Percentiles rank a stretch among this genome's conserved stretches.
Conservation (phyloP, 1,284 basidiomycete genomes). For the Cryptococcus jaspeensis region DNA sequence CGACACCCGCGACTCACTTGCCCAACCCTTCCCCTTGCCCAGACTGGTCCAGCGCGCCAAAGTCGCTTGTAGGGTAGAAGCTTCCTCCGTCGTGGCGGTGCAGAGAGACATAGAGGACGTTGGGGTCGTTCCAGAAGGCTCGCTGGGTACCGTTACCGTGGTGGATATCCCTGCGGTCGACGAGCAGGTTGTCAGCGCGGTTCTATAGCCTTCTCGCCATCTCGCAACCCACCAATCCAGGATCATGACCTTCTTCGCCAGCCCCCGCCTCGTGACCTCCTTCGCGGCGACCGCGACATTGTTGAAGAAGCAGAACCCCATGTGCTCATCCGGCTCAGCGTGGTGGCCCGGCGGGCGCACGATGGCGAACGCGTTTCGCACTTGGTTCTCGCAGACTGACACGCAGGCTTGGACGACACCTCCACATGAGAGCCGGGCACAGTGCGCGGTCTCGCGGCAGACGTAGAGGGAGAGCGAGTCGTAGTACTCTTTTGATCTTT, state of each 20-base stretch:
- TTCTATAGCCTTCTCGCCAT: not conserved
- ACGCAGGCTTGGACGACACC: slow-evolving; percentile 89
- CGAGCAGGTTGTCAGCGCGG: slow-evolving; percentile 6
- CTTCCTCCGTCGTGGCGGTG: slow-evolving; percentile 88
- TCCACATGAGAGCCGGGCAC: slow-evolving; percentile 86
- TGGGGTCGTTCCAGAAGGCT: slow-evolving; percentile 87
- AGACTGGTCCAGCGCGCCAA: slow-evolving; percentile 79
- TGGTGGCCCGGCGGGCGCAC: slow-evolving; percentile 98
- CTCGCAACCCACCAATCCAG: slow-evolving; percentile 77
- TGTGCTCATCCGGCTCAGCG: slow-evolving; percentile 94
- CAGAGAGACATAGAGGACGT: slow-evolving; percentile 91
- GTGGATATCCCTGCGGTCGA: slow-evolving; percentile 80
- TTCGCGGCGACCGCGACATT: slow-evolving; percentile 91
- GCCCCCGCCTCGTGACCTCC: slow-evolving; percentile 68
- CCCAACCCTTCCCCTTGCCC: slow-evolving; percentile 81
- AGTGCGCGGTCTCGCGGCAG: slow-evolving; percentile 76
- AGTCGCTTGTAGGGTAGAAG: slow-evolving; percentile 91
- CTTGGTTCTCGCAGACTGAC: slow-evolving; percentile 75
- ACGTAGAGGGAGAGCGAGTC: slow-evolving; percentile 90
- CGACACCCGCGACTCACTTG: slow-evolving; percentile 60
- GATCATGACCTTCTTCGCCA: slow-evolving; percentile 79
- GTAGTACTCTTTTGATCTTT: slow-evolving; percentile 73
- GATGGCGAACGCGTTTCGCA: slow-evolving; percentile 90
- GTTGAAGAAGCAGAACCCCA: slow-evolving; percentile 99
- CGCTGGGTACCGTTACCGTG: slow-evolving; percentile 98